phyloP scores from a whole-genome alignment of 352 stramenopile genomes.

The Pythium sp. region DNA sequence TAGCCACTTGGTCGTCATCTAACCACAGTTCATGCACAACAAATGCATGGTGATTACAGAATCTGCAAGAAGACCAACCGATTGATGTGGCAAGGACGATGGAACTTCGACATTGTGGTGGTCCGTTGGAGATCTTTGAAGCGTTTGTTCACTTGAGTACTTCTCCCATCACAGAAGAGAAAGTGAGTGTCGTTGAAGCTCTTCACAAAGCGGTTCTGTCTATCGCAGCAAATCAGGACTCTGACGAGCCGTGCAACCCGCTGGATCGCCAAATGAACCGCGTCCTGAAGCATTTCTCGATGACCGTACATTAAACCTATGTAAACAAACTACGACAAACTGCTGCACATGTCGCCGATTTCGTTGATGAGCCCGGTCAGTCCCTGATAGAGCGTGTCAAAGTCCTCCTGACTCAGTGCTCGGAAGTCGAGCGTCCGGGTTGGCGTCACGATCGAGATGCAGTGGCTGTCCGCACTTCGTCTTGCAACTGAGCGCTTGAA shows the following conservation, averaged over 20 bases:
- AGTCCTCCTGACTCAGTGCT: constrained; percentile 28
- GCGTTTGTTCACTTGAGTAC: background rate
- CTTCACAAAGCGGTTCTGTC: constrained; percentile 1
- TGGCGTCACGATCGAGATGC: constrained; percentile 38
- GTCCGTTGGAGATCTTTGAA: constrained; percentile 18
- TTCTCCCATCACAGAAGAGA: background rate
- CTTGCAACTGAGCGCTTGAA: constrained; percentile 30
- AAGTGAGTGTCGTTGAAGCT: background rate
- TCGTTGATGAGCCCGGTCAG: constrained; percentile 29
- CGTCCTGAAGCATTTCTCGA: constrained; percentile 6
- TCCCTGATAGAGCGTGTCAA: constrained; percentile 31
- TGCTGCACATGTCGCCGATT: constrained; percentile 3
- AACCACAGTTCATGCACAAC: background rate
- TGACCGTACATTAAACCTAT: background rate
- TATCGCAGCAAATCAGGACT: background rate
- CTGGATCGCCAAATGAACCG: constrained; percentile 11
- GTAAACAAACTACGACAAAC: background rate
- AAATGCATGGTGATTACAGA: background rate
- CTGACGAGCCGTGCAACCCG: constrained; percentile 10
- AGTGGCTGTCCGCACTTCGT: constrained; percentile 25
- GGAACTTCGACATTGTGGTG: constrained; percentile 5
- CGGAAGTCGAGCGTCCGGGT: constrained; percentile 43
- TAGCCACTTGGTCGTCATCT: background rate
- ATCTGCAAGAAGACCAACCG: background rate
- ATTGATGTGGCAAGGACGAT: background rate